Evolutionary conservation across 768 basidiomycete genomes (phyloP), one percentile per base, ranked within the genome.

Genomic region (Boletus pseudopeckii): DNA sequence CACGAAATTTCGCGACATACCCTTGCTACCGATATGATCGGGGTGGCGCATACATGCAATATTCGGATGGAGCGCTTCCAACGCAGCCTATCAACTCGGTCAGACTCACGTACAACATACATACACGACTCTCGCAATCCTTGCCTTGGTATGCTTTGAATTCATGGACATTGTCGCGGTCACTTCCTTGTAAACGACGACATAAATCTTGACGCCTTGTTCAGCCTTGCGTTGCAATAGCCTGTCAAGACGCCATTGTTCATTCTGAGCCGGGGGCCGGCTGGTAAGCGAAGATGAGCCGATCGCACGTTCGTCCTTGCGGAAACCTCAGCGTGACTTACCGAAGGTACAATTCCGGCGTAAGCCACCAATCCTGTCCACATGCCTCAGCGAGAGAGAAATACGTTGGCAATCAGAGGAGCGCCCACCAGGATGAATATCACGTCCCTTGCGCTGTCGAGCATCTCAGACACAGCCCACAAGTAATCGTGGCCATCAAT

Each of bases 401-500:
- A 41, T 40, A 44, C 17, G 45, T 26, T 5, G 9, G n/a, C 11
- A 13, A 13, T 20, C 33, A 26, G 47, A 40, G 37, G 37, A 18
- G 37, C 36, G 60, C 77, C 7, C 51, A 87, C 94, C 58, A 90
- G 62, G 58, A 98, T 97, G 70, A 92, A 95, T 64, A 98, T 97
- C 30, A 72, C 82, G 64, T 96, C 89, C 53, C 79, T 80, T 3
- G 91, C 90, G 33, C 74, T 80, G 44, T 90, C 88, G n/a, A 98
- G 77, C 71, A 95, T 77, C 72, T 96, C 92, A 1, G 91, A 92
- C 34, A 97, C 67, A 0, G 96, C 95, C 81, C 88, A 98, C 80
- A 98, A 90, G 69, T 96, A 98, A 72, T 98, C 95, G 53, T 97
- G 92, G 0, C 96, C 96, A 62, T 96, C 95, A 44, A 96, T 80